phyloP scores from a whole-genome alignment of 75 land plant genomes.

The Picea glauca region DNA sequence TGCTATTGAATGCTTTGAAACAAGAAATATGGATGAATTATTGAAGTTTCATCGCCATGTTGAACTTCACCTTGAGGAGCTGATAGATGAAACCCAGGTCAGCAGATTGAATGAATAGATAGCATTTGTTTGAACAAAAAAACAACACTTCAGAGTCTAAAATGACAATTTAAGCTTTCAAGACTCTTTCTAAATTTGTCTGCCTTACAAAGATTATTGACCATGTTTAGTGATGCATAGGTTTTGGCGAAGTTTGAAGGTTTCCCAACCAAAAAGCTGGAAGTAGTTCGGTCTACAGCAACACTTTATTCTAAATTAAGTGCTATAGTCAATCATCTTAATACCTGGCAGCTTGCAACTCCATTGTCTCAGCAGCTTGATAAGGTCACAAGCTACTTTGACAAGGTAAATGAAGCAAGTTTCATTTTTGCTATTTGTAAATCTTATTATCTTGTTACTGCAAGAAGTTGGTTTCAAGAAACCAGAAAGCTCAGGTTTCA shows the following conservation, averaged over 20 bases:
- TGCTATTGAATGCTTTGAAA: slow-evolving; percentile 35
- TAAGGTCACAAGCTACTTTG: slow-evolving; percentile 47
- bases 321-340: slow-evolving; percentile 17
- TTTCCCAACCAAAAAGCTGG: slow-evolving; percentile 62
- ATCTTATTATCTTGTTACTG: not conserved
- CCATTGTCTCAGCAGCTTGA: slow-evolving; percentile 42
- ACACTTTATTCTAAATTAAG: slow-evolving; percentile 43
- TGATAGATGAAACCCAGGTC: slow-evolving; percentile 70
- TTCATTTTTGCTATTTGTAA: too few species aligned
- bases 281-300: slow-evolving; percentile 47
- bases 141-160: not conserved
- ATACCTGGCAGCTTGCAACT: slow-evolving; percentile 43
- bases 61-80: slow-evolving; percentile 40
- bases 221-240: slow-evolving; percentile 17
- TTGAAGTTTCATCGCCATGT: slow-evolving; percentile 44
- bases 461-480: not conserved
- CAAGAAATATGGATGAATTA: slow-evolving; percentile 57
- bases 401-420: slow-evolving; percentile 32
- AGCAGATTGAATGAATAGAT: not conserved
- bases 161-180: not conserved
- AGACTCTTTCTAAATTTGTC: too few species aligned
- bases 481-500: not conserved
- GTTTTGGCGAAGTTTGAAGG: slow-evolving; percentile 68
- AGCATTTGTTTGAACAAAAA: not conserved
- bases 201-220: not conserved